Conservation (phyloP, 768 basidiomycete species). For the Collybiopsis luxurians region DNA sequence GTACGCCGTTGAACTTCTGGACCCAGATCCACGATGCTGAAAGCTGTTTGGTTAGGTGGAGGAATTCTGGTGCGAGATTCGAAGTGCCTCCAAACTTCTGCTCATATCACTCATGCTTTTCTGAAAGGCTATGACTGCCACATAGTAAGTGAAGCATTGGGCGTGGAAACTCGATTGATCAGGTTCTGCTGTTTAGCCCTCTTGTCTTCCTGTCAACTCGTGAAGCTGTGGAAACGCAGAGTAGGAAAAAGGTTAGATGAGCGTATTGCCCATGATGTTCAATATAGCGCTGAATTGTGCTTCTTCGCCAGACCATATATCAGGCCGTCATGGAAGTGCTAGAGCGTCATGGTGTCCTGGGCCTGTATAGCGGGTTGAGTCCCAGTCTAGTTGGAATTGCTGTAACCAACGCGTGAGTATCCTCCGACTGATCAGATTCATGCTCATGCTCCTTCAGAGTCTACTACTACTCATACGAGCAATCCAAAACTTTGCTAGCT, state of each 20-base stretch:
- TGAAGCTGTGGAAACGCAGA: constrained; percentile 87
- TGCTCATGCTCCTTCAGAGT: constrained; percentile 44
- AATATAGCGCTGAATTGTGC: constrained; percentile 1
- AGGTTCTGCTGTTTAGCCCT: constrained; percentile 53
- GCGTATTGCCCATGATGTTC: neutral
- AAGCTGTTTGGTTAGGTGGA: constrained; percentile 33
- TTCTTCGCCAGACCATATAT: constrained; percentile 48
- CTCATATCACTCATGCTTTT: constrained; percentile 16
- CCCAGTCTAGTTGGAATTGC: constrained; percentile 90
- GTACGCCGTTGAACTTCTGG: constrained; percentile 15
- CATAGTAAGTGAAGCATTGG: constrained; percentile 55
- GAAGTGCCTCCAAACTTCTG: neutral
- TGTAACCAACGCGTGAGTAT: constrained; percentile 80
- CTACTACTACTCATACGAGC: constrained; percentile 92
- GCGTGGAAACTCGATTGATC: neutral
- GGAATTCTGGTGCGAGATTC: constrained; percentile 54
- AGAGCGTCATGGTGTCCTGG: constrained; percentile 79
- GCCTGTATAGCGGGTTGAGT: constrained; percentile 86
- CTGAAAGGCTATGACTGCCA: constrained; percentile 74
- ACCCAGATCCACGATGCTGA: neutral
- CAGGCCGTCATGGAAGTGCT: constrained; percentile 73
- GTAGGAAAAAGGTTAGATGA: constrained; percentile 61
- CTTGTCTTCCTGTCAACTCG: constrained; percentile 90
- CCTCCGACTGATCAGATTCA: neutral
- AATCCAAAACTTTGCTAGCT: constrained; percentile 53